Evolutionary conservation across 495 filamentous ascomycete genomes (phyloP), one percentile per base, ranked within the genome.

Genomic region (Penicillium longicatenatum): DNA sequence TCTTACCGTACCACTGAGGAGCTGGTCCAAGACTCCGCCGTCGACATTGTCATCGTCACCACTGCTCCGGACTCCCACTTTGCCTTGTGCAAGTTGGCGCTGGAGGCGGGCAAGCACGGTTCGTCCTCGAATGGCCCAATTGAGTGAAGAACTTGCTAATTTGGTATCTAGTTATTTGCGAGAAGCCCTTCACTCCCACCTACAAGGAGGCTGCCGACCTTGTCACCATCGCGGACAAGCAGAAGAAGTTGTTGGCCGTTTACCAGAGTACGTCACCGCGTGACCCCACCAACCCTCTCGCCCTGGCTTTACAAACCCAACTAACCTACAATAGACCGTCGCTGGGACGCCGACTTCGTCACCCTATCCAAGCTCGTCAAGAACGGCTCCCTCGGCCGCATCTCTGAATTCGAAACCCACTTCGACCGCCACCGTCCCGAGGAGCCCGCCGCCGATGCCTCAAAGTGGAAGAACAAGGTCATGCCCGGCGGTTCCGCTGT

Each of bases 141-240:
- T 53, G 39, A 50, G 12, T 9, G 22, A n/a, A 26, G n/a, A 41
- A 43, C 1, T 43, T n/a, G 21, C 42, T 30, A 52, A 41, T 26
- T 43, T 35, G 24, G 48, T 17, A 60, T 29, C 46, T 44, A 80
- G 80, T 95, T 21, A 79, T 96, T 24, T 86, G 91, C 41, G 93
- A 97, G 74, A 97, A 97, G 74, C 93, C 93, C 0, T 93, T 96
- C 70, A 87, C 89, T 8, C 85, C 89, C 11, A 89, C 86, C 5
- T 75, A 80, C 16, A 70, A 79, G 51, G 87, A 97, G 74, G 90
- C 91, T 10, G 76, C 86, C 39, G 77, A 86, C 60, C 83, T 97
- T 3, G 78, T 89, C 50, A 74, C 70, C 5, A 72, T 94, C 12
- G 85, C 93, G 1, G 73, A 82, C 57, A 77, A 84, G 63, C 75